Evolutionary conservation across 495 filamentous ascomycete genomes (phyloP), one percentile per base, ranked within the genome.

Genomic region (Evansstolkia leycettana): DNA sequence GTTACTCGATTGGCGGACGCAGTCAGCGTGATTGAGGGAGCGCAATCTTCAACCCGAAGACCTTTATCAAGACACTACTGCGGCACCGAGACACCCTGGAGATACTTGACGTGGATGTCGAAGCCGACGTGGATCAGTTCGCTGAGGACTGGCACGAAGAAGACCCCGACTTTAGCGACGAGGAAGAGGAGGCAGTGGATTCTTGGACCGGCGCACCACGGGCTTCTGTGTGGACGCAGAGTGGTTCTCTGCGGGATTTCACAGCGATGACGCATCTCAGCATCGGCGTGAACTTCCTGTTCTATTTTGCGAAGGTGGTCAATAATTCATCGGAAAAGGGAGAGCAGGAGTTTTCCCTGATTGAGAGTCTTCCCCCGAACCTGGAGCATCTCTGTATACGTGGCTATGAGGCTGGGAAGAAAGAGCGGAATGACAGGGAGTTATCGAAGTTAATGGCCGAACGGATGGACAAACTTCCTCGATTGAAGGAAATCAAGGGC

Each of bases 351-450:
- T 23, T 44, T 3, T 25, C 12, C 7, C 26, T 57, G 27, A 20
- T 31, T 2, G 41, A 52, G 17, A 15, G 19, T 12, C 32, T 58
- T 10, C 55, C 50, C 1, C 30, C 27, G 5, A 46, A 39, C 24
- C 31, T 58, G 19, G 51, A 58, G 17, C 46, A 45, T 40, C 23
- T 58, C 19, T 46, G 28, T 10, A 47, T 58, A 15, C 47, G 47
- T 5, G 51, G 48, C 9, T 57, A 54, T 16, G 23, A 48, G 16
- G 50, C 28, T 13, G 47, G 51, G 3, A 2, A 17, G 12, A 37
- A 37, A 20, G 6, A 28, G 8, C 31, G 28, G 1, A 31, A 39
- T 8, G 51, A 58, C 33, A 17, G 12, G 4, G 45, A 58, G 15
- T 28, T 58, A 4, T 31, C 47, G 34, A 30, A 36, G 1, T 31